Conservation (phyloP, 2,329 filamentous ascomycete species). For the Furcasterigmium sp. region DNA sequence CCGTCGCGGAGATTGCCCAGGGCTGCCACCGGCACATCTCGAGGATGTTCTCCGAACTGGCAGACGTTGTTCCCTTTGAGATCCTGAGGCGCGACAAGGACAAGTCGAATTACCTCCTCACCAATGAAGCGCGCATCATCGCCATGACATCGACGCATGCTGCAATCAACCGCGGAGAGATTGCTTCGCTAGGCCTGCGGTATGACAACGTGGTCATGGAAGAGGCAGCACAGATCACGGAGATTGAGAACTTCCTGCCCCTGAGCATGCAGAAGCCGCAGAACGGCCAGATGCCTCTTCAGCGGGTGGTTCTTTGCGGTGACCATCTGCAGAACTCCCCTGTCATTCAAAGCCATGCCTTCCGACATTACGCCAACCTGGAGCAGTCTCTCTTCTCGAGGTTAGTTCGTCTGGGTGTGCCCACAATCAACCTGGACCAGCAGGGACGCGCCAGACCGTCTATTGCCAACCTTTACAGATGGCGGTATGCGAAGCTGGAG, state of each 20-base stretch:
- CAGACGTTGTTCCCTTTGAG: slow-evolving; percentile 92
- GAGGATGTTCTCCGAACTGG: slow-evolving; percentile 86
- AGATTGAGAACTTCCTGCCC: slow-evolving; percentile 95
- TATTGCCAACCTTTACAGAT: slow-evolving; percentile 85
- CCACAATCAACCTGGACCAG: slow-evolving; percentile 81
- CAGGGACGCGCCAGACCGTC: slow-evolving; percentile 86
- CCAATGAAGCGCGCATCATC: slow-evolving; percentile 93
- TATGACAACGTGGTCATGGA: slow-evolving; percentile 99
- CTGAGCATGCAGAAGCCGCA: slow-evolving; percentile 82
- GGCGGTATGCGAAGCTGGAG: slow-evolving; percentile 79
- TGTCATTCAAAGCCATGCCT: slow-evolving; percentile 89
- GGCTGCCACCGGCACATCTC: slow-evolving; percentile 87
- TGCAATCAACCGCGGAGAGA: slow-evolving; percentile 87
- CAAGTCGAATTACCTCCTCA: slow-evolving; percentile 91
- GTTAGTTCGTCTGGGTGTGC: slow-evolving; percentile 87
- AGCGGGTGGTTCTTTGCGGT: slow-evolving; percentile 86
- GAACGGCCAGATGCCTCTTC: slow-evolving; percentile 67
- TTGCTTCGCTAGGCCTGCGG: slow-evolving; percentile 85
- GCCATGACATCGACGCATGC: slow-evolving; percentile 99
- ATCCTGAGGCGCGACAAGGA: slow-evolving; percentile 83
- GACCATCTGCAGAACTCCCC: slow-evolving; percentile 97
- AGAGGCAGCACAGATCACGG: slow-evolving; percentile 95
- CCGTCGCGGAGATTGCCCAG: slow-evolving; percentile 68
- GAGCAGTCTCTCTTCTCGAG: slow-evolving; percentile 94
- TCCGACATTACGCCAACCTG: slow-evolving; percentile 90